Evolutionary conservation across 129 eudicot species (phyloP).

Genomic region (Flaveria linearis): DNA sequence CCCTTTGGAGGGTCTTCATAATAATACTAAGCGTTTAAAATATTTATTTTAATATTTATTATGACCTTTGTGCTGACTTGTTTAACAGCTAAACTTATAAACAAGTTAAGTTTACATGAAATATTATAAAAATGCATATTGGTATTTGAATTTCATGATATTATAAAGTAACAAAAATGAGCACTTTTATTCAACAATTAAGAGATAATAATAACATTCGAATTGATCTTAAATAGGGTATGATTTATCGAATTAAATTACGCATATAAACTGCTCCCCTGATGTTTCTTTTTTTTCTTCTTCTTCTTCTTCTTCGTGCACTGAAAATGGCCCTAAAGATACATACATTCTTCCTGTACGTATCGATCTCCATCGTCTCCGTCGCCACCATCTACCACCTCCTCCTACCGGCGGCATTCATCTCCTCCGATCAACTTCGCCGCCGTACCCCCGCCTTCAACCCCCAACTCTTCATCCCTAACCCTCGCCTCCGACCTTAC

Average conservation of each 20-base stretch:
- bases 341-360: conserved; percentile 43
- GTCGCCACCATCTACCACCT: conserved; percentile 49
- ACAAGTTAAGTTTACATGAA: too few species aligned
- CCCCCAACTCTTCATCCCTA: conserved; percentile 30
- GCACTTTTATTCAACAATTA: too few species aligned
- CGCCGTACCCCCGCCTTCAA: conserved; percentile 28
- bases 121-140: too few species aligned
- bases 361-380: conserved; percentile 36
- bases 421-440: conserved; percentile 20
- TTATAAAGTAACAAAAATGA: too few species aligned
- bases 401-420: conserved; percentile 23
- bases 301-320: background rate
- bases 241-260: background rate
- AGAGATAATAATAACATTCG: background rate
- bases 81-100: too few species aligned
- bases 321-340: conserved; percentile 44
- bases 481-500: conserved; percentile 29
- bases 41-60: too few species aligned
- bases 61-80: too few species aligned
- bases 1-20: too few species aligned
- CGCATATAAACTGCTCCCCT: background rate
- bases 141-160: too few species aligned
- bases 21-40: too few species aligned
- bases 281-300: background rate
- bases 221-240: background rate